phyloP scores from a whole-genome alignment of 2,329 filamentous ascomycete species.

The Ascochyta rabiei region DNA sequence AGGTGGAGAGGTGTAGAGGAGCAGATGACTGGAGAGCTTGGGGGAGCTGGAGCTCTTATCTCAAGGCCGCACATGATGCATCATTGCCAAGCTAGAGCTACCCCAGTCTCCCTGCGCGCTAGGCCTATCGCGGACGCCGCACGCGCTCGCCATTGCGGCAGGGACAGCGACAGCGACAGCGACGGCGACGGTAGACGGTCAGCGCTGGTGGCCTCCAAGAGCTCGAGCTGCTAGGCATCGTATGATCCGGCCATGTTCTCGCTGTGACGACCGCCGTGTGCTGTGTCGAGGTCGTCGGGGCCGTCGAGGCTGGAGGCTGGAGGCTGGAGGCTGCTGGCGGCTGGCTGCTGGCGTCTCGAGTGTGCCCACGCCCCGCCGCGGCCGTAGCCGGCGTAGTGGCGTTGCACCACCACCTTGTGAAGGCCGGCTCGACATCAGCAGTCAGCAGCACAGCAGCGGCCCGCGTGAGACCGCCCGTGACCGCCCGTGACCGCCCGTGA shows the following conservation, averaged over 20 bases:
- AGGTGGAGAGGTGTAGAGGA: constrained; percentile 24
- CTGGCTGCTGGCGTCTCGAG: not conserved
- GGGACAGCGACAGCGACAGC: not conserved
- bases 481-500: not conserved
- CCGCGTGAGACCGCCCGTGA: constrained; percentile 23
- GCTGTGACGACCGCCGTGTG: too few relatives aligned
- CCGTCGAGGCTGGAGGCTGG: too few relatives aligned
- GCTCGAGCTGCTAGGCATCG: too few relatives aligned
- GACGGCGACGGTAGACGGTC: too few relatives aligned
- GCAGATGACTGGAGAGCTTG: constrained; percentile 34
- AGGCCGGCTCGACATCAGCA: constrained; percentile 18
- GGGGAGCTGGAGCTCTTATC: constrained; percentile 44
- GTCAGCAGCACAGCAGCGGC: constrained; percentile 19
- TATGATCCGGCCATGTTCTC: too few relatives aligned
- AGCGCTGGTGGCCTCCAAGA: too few relatives aligned
- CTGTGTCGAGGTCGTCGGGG: too few relatives aligned
- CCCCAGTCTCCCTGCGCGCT: not conserved
- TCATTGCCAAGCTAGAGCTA: constrained; percentile 1
- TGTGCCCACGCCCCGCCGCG: constrained; percentile 15
- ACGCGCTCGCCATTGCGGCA: constrained; percentile 9
- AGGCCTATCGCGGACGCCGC: constrained; percentile 8
- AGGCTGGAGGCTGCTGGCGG: too few relatives aligned
- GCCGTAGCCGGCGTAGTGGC: constrained; percentile 3
- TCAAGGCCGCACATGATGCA: constrained; percentile 16
- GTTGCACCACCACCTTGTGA: constrained; percentile 22